A percentile compares a stretch with the other conserved stretches of the same genome.
These are phyloP conservation scores for Oemleria cerasiformis DNA, from an alignment of 306 rosid species.

Conservation along the genomic window DNA sequence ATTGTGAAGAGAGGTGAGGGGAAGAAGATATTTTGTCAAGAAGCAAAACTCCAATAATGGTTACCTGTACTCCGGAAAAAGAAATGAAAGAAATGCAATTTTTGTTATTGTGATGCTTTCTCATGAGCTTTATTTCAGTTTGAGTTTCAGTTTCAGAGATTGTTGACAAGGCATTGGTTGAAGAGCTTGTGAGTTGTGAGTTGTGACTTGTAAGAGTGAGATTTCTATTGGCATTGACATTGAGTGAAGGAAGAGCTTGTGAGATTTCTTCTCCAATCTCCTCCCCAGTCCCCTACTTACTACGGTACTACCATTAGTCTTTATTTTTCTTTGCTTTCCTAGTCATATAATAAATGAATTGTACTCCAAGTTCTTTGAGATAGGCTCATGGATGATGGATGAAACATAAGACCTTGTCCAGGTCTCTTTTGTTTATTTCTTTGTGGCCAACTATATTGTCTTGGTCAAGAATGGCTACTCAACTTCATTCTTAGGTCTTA, in stretches of 20 bases:
- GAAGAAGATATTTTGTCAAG: slow-evolving; percentile 16
- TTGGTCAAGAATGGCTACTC: background rate
- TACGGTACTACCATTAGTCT: too few relatives aligned
- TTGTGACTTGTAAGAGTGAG: too few relatives aligned
- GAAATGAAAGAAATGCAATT: slow-evolving; percentile 13
- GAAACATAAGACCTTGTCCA: slow-evolving; percentile 17
- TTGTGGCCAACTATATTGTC: background rate
- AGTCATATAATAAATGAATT: background rate
- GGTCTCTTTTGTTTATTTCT: background rate
- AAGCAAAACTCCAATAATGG: slow-evolving; percentile 26
- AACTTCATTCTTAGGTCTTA: background rate
- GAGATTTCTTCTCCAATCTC: background rate
- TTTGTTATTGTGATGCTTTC: slow-evolving; percentile 16
- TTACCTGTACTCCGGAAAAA: slow-evolving; percentile 16
- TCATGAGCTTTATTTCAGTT: background rate
- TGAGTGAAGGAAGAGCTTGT: background rate
- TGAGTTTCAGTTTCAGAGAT: too few relatives aligned
- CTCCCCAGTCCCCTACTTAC: background rate
- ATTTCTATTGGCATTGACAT: too few relatives aligned
- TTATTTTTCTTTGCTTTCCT: background rate
- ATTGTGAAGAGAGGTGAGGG: background rate
- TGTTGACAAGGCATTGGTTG: too few relatives aligned
- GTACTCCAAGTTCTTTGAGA: slow-evolving; percentile 14
- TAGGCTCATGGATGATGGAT: background rate
- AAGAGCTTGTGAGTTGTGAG: background rate